Conservation (phyloP, 2,329 filamentous ascomycete species). For the Mycocentrospora acerina region DNA sequence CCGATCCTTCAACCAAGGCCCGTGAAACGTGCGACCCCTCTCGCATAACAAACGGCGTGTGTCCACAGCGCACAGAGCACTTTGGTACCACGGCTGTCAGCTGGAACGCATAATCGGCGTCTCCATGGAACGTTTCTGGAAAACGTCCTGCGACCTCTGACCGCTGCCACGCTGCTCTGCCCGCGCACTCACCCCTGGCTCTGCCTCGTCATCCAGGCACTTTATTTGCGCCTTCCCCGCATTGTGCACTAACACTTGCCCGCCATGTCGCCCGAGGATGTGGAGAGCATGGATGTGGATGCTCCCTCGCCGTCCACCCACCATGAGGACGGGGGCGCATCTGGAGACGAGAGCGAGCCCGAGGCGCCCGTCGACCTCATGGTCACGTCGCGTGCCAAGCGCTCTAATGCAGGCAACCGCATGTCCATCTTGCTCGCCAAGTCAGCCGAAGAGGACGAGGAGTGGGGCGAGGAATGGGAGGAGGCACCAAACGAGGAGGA, state of each 20-base stretch:
- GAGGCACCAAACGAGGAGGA: constrained; percentile 64
- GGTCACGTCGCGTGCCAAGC: constrained; percentile 40
- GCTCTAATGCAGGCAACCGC: constrained; percentile 45
- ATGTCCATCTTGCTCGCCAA: constrained; percentile 43
- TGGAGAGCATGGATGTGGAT: constrained; percentile 14
- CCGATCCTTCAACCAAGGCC: constrained; percentile 5
- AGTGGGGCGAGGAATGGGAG: constrained; percentile 59
- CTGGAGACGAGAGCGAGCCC: constrained; percentile 29
- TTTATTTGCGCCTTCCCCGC: constrained; percentile 30
- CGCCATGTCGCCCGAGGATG: constrained; percentile 15
- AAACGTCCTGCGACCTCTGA: constrained; percentile 23
- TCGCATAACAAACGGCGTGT: no score
- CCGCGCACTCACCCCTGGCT: constrained; percentile 15
- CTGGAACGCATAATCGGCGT: constrained; percentile 18
- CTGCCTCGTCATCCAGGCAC: constrained; percentile 19
- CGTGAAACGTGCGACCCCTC: constrained; percentile 33
- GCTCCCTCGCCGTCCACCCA: constrained; percentile 14
- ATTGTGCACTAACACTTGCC: constrained; percentile 2
- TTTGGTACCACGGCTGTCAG: constrained; percentile 1
- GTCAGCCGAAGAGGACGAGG: constrained; percentile 38
- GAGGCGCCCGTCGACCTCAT: constrained; percentile 38
- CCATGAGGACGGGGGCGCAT: constrained; percentile 16
- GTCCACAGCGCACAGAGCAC: no score
- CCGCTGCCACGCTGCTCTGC: constrained; percentile 12
- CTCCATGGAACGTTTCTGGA: constrained; percentile 30